Conservation (phyloP, 495 filamentous ascomycete genomes). For the Daldinia childiae region DNA sequence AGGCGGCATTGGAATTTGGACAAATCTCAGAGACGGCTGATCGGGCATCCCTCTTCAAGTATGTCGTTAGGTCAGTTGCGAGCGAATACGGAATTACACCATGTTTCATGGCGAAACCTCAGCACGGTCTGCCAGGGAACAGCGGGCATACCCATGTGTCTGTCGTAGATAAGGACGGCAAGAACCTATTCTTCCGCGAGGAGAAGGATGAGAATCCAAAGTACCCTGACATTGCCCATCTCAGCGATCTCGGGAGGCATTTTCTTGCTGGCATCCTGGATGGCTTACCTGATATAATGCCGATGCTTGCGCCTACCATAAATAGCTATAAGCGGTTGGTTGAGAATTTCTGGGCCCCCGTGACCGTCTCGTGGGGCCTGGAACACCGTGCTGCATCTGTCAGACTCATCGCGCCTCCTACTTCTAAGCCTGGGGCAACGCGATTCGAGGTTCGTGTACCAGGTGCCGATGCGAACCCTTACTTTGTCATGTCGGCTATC, state of each 20-base stretch:
- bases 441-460: constrained; percentile 91
- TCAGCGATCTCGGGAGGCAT: constrained; percentile 89
- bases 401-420: constrained; percentile 87
- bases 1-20: constrained; percentile 89
- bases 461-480: constrained; percentile 90
- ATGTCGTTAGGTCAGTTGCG: constrained; percentile 85
- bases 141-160: constrained; percentile 96
- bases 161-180: constrained; percentile 71
- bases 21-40: constrained; percentile 91
- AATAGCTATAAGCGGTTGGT: constrained; percentile 98
- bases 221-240: constrained; percentile 77
- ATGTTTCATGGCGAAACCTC: constrained; percentile 99
- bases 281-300: constrained; percentile 95
- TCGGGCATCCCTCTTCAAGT: constrained; percentile 92
- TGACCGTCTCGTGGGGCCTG: constrained; percentile 95
- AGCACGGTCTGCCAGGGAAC: constrained; percentile 88
- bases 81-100: constrained; percentile 90
- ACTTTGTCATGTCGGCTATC: constrained; percentile 86
- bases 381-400: constrained; percentile 95
- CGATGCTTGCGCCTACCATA: constrained; percentile 88
- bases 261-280: constrained; percentile 92
- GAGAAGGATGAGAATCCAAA: constrained; percentile 71
- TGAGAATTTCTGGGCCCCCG: constrained; percentile 98
- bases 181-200: constrained; percentile 83
- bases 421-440: constrained; percentile 81